Percentiles rank a stretch among this genome's conserved stretches.
Conservation (phyloP, 176 grass and related monocot genomes). For the Phyllostachys edulis region DNA sequence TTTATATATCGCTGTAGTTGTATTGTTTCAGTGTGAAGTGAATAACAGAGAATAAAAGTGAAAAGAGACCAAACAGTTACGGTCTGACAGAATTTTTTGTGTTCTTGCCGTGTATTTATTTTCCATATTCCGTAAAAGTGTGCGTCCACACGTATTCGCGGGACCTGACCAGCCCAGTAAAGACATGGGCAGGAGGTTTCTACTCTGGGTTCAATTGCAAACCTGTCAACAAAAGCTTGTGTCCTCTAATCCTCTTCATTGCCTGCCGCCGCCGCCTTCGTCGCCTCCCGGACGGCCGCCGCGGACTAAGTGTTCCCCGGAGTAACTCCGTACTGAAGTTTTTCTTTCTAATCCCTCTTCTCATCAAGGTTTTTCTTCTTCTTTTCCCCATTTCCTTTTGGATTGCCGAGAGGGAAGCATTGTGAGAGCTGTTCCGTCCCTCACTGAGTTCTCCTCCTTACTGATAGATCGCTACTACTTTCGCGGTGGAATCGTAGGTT, state of each 20-base stretch:
- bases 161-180: too few species aligned
- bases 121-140: too few species aligned
- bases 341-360: background rate
- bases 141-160: too few species aligned
- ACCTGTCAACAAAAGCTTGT: too few species aligned
- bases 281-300: background rate
- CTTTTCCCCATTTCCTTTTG: background rate
- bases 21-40: too few species aligned
- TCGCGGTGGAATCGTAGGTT: background rate
- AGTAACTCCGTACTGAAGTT: background rate
- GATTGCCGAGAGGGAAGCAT: background rate
- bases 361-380: background rate
- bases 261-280: background rate
- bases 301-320: background rate
- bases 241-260: background rate
- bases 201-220: too few species aligned
- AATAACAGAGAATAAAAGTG: too few species aligned
- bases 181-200: too few species aligned
- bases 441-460: background rate
- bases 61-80: too few species aligned
- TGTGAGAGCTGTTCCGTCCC: background rate
- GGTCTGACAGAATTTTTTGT: too few species aligned
- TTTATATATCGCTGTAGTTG: too few species aligned
- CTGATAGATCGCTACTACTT: background rate
- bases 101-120: too few species aligned